These are phyloP conservation scores for Eucalyptus erythrocorys DNA, from an alignment of 345 rosid genomes.

Conservation along the genomic window DNA sequence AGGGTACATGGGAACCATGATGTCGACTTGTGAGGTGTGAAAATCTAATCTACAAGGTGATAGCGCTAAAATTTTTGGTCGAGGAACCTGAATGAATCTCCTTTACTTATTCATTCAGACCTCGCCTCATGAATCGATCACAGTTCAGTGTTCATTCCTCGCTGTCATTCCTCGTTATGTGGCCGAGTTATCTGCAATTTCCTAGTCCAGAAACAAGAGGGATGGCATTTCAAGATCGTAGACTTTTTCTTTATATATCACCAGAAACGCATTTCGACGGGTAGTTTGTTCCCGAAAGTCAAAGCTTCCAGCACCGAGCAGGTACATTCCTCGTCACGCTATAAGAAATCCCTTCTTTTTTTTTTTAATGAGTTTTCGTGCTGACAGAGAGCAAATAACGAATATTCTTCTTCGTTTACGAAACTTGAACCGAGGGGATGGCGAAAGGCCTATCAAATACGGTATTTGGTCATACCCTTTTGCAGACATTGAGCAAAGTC, in stretches of 20 bases:
- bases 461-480: neutral
- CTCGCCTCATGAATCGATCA: neutral
- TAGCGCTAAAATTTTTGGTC: neutral
- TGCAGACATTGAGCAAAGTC: neutral
- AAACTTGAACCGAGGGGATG: neutral
- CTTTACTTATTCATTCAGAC: neutral
- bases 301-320: neutral
- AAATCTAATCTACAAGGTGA: neutral
- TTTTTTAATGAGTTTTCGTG: neutral
- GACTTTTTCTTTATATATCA: neutral
- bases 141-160: neutral
- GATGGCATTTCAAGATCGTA: neutral
- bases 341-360: neutral
- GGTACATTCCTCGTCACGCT: neutral
- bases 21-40: neutral
- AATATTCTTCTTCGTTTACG: neutral
- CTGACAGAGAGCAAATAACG: neutral
- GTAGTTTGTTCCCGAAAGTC: neutral
- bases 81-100: neutral
- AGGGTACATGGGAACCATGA: neutral
- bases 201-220: neutral
- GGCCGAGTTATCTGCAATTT: neutral
- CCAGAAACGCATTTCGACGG: neutral
- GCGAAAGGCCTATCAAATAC: neutral
- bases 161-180: neutral